Evolutionary conservation across 176 grass and related monocot genomes (phyloP).

Genomic region (Carex cristatella): DNA sequence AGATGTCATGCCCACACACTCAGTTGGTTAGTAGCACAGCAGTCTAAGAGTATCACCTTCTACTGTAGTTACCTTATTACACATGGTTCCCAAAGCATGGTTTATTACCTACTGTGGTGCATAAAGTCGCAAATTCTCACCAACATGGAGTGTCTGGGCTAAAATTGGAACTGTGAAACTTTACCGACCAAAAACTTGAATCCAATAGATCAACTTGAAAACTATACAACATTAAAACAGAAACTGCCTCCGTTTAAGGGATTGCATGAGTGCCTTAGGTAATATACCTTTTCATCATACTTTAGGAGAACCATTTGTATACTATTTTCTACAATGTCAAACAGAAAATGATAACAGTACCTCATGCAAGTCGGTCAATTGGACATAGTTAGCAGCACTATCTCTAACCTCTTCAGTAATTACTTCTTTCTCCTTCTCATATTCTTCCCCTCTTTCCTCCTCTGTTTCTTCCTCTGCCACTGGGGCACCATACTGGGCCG

Average conservation of each 20-base stretch:
- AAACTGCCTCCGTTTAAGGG: not conserved
- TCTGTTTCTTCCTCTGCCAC: slow-evolving; percentile 10
- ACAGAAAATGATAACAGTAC: not conserved
- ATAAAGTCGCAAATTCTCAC: not conserved
- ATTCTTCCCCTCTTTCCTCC: slow-evolving; percentile 3
- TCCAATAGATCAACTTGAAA: not conserved
- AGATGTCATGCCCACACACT: too few relatives aligned
- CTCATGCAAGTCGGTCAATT: not conserved
- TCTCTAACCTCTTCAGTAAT: not conserved
- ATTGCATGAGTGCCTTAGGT: not conserved
- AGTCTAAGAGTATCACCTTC: not conserved
- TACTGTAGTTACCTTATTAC: not conserved
- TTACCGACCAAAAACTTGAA: not conserved
- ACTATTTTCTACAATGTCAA: not conserved
- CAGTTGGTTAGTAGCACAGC: too few relatives aligned
- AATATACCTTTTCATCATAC: not conserved
- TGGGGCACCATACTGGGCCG: slow-evolving; percentile 4
- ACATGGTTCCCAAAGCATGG: not conserved
- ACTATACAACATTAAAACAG: not conserved
- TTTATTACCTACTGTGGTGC: not conserved
- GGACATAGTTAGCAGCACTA: not conserved
- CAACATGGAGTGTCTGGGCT: not conserved
- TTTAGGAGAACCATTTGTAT: not conserved
- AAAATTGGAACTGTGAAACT: not conserved
- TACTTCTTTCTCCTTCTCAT: slow-evolving; percentile 6